Percentiles rank a stretch among this genome's conserved stretches.
Conservation (phyloP, 2,329 filamentous ascomycete genomes). For the Alternaria triticina region DNA sequence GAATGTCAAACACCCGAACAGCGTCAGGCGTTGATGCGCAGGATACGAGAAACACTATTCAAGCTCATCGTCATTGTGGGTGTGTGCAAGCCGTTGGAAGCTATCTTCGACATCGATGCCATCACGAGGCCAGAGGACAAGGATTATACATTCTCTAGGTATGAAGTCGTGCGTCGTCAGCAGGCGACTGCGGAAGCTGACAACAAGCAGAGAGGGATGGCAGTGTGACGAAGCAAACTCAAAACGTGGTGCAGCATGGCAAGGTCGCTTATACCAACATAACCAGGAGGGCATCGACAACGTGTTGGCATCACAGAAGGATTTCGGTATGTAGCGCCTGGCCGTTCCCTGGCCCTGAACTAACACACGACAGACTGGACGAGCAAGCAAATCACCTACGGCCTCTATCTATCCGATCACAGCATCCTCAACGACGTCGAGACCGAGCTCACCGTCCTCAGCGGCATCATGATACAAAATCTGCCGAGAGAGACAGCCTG, state of each 20-base stretch:
- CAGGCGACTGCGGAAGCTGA: not conserved
- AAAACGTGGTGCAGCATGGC: slow-evolving; percentile 62
- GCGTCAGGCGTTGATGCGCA: slow-evolving; percentile 57
- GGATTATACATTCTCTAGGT: slow-evolving; percentile 61
- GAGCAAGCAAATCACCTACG: slow-evolving; percentile 63
- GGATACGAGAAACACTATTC: slow-evolving; percentile 64
- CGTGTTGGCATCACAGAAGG: slow-evolving; percentile 53
- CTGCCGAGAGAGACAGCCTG: slow-evolving; percentile 60
- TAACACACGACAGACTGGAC: slow-evolving; percentile 54
- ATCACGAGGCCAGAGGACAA: slow-evolving; percentile 63
- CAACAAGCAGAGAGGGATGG: slow-evolving; percentile 58
- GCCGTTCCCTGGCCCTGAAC: not conserved
- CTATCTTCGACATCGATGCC: slow-evolving; percentile 62
- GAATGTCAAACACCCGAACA: slow-evolving; percentile 52
- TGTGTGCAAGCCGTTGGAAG: slow-evolving; percentile 68
- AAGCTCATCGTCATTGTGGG: slow-evolving; percentile 65
- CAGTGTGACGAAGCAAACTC: slow-evolving; percentile 63
- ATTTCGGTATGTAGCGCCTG: slow-evolving; percentile 48
- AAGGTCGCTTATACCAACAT: slow-evolving; percentile 62
- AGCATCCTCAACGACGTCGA: slow-evolving; percentile 61
- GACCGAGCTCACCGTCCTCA: slow-evolving; percentile 62
- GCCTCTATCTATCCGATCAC: slow-evolving; percentile 64
- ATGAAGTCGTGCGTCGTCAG: not conserved
- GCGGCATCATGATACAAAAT: slow-evolving; percentile 66
- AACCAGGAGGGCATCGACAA: slow-evolving; percentile 53